These are phyloP conservation scores for Mortierella claussenii DNA, from an alignment of 192 early-diverging fungal species.

Conservation along the genomic window DNA sequence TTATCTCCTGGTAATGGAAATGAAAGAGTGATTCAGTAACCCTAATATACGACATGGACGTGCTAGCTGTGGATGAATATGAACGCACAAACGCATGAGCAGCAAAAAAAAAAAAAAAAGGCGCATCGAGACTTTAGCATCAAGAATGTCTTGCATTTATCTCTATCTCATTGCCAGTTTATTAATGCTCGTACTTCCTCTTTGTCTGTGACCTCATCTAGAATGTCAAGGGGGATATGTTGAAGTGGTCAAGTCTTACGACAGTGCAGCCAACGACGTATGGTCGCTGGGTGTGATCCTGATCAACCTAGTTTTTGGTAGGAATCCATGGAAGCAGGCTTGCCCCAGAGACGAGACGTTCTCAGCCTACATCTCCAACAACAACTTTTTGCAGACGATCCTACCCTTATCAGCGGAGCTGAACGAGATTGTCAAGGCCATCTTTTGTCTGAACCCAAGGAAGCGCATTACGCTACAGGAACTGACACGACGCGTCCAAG, in stretches of 20 bases:
- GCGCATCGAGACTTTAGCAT: no score
- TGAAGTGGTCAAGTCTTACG: conserved; percentile 68
- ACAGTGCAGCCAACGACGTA: conserved; percentile 74
- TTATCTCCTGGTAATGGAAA: conserved; percentile 68
- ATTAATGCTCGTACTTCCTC: no score
- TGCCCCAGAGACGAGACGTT: conserved; percentile 70
- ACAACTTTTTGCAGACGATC: conserved; percentile 72
- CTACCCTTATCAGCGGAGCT: conserved; percentile 69
- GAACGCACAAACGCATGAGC: no score
- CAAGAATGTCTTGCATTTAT: conserved; percentile 11
- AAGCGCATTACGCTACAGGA: conserved; percentile 57
- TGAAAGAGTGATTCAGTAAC: background rate
- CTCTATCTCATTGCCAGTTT: conserved; percentile 55
- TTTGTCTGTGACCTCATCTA: no score
- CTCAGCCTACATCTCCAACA: conserved; percentile 60
- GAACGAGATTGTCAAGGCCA: conserved; percentile 61
- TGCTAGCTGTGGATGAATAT: background rate
- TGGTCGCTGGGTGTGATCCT: conserved; percentile 96
- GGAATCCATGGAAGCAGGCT: conserved; percentile 83
- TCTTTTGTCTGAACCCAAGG: conserved; percentile 59
- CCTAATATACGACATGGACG: conserved; percentile 1
- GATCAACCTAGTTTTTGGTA: conserved; percentile 80
- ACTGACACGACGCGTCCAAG: conserved; percentile 50
- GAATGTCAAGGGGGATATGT: conserved; percentile 77
- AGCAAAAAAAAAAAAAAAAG: background rate